Evolutionary conservation across 2,329 filamentous ascomycete species (phyloP).

Genomic region (Ophiocordyceps unilateralis): DNA sequence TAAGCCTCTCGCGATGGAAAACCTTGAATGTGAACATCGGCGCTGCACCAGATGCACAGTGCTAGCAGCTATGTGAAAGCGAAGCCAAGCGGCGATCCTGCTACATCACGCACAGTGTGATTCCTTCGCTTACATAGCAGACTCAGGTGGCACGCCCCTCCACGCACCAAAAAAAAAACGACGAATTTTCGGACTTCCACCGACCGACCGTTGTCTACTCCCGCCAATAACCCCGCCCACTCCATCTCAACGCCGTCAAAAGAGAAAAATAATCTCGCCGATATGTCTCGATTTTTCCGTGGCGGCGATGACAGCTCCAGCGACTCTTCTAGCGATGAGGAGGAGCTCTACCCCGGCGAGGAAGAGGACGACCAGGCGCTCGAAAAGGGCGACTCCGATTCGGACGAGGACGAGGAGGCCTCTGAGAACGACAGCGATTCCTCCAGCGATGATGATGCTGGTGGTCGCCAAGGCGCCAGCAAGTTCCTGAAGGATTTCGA

Average conservation of each 20-base stretch:
- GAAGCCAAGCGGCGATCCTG: no score
- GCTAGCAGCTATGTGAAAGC: no score
- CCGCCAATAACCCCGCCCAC: conserved; percentile 1
- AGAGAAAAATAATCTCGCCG: conserved; percentile 20
- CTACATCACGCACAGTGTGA: neutral
- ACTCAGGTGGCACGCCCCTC: conserved; percentile 14
- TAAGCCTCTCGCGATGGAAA: neutral
- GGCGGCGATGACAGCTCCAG: conserved; percentile 82
- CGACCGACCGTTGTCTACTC: neutral
- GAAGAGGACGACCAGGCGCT: conserved; percentile 26
- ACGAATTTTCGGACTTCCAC: conserved; percentile 13
- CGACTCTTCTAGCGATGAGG: conserved; percentile 91
- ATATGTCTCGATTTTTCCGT: conserved; percentile 94
- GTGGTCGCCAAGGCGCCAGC: conserved; percentile 52
- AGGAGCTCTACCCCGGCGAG: conserved; percentile 63
- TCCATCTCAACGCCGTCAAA: conserved; percentile 3
- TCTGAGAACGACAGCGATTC: conserved; percentile 36
- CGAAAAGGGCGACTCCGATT: conserved; percentile 16
- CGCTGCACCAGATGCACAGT: no score
- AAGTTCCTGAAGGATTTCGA: conserved; percentile 65
- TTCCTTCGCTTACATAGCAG: conserved; percentile 20
- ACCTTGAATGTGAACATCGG: no score
- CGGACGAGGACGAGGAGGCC: conserved; percentile 25
- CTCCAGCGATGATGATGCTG: conserved; percentile 47
- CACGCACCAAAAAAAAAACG: conserved; percentile 26